phyloP scores from a whole-genome alignment of 148 eudicot genomes.

The Camellia japonica region DNA sequence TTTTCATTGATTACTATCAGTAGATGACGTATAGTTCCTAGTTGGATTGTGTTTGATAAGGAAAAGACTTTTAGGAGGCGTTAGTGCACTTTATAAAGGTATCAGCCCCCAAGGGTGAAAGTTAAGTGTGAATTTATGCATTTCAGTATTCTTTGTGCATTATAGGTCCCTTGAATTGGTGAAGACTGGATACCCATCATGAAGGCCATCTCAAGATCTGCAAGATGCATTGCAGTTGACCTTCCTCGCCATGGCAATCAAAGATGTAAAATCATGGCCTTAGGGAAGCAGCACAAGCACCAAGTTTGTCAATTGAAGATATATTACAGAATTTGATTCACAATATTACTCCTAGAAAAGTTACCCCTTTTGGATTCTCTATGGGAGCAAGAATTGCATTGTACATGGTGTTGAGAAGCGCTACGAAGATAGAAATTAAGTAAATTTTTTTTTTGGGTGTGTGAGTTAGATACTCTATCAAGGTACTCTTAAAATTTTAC shows the following conservation, averaged over 20 bases:
- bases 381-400: conserved; percentile 97
- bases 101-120: too few species aligned
- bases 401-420: conserved; percentile 65
- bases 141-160: too few species aligned
- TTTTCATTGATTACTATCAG: too few species aligned
- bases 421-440: conserved; percentile 49
- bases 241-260: conserved; percentile 95
- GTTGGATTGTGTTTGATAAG: too few species aligned
- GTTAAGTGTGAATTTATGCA: too few species aligned
- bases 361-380: conserved; percentile 81
- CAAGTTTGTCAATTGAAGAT: conserved; percentile 53
- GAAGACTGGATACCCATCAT: conserved; percentile 82
- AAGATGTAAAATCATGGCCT: conserved; percentile 34
- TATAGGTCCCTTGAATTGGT: conserved; percentile 78
- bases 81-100: too few species aligned
- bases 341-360: conserved; percentile 42
- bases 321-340: conserved; percentile 48
- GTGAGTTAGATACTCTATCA: background rate
- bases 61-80: too few species aligned
- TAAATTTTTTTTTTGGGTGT: conserved; percentile 1
- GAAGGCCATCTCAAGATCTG: conserved; percentile 70
- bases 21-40: too few species aligned
- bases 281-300: conserved; percentile 20
- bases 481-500: background rate
- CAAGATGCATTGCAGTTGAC: conserved; percentile 81